Percentiles rank a stretch among this genome's conserved stretches.
phyloP scores from a whole-genome alignment of 2,329 filamentous ascomycete species.

The Helotiales sp. region DNA sequence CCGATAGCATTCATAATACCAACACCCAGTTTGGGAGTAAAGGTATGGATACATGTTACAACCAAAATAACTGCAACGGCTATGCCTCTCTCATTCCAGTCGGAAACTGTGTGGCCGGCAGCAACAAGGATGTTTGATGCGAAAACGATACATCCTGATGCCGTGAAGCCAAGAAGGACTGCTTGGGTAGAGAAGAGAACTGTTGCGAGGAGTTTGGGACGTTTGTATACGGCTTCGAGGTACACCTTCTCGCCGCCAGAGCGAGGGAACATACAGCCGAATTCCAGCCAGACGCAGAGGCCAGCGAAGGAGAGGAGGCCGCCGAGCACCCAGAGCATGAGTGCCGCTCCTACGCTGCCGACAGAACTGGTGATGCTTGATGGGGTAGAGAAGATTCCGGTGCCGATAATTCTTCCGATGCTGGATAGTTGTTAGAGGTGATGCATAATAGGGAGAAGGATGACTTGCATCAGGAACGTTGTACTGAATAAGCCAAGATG shows the following conservation, averaged over 20 bases:
- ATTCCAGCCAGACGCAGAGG: conserved; percentile 45
- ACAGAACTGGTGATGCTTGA: conserved; percentile 52
- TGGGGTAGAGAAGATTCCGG: conserved; percentile 57
- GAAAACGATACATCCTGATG: conserved; percentile 64
- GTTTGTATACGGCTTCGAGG: conserved; percentile 50
- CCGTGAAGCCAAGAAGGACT: conserved; percentile 50
- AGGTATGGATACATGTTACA: conserved; percentile 48
- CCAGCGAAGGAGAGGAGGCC: conserved; percentile 44
- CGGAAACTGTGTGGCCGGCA: conserved; percentile 45
- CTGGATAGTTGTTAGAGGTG: background rate
- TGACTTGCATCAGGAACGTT: conserved; percentile 21
- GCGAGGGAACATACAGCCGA: conserved; percentile 45
- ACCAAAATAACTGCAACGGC: conserved; percentile 46
- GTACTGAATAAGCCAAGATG: conserved; percentile 22
- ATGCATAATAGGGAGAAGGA: background rate
- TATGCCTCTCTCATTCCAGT: conserved; percentile 48
- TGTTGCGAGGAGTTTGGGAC: conserved; percentile 50
- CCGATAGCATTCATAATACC: conserved; percentile 47
- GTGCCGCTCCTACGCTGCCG: conserved; percentile 52
- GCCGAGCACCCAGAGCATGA: conserved; percentile 55
- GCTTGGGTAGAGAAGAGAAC: conserved; percentile 52
- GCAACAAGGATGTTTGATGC: conserved; percentile 50
- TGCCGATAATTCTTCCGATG: conserved; percentile 52
- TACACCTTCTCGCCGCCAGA: conserved; percentile 53
- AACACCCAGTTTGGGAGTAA: conserved; percentile 45